phyloP scores from a whole-genome alignment of 1,284 basidiomycete species.

The Testicularia cyperi region DNA sequence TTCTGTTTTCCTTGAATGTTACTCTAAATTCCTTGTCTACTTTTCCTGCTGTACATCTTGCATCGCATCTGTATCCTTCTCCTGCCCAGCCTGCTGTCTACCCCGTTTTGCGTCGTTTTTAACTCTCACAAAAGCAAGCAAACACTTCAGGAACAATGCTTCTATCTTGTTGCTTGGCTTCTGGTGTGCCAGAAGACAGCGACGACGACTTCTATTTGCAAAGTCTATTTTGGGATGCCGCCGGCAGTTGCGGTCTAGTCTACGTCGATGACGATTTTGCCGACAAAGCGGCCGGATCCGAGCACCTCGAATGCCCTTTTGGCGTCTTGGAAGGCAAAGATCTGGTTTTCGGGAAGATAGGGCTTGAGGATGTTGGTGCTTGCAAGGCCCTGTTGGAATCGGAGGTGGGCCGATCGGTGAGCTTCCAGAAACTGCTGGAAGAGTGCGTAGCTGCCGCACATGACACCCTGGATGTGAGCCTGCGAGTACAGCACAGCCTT shows the following conservation, averaged over 20 bases:
- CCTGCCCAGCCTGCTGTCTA: no score
- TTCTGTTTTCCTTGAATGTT: no score
- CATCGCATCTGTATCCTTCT: no score
- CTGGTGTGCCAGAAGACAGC: no score
- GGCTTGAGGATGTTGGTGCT: slow-evolving; percentile 13
- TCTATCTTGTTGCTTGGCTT: no score
- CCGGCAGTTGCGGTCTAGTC: background rate
- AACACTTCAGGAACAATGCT: no score
- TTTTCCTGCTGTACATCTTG: no score
- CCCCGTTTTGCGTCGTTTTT: no score
- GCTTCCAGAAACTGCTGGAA: slow-evolving; percentile 27
- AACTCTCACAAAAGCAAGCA: no score
- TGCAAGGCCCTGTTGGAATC: background rate
- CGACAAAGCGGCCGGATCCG: slow-evolving; percentile 19
- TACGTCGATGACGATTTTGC: slow-evolving; percentile 34
- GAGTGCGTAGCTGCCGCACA: slow-evolving; percentile 29
- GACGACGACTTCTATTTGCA: slow-evolving; percentile 1
- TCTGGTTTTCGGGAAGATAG: slow-evolving; percentile 5
- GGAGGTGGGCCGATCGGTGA: slow-evolving; percentile 8
- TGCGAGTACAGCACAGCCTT: slow-evolving; percentile 26
- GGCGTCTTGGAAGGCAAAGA: slow-evolving; percentile 22
- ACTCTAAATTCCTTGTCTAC: no score
- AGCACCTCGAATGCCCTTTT: slow-evolving; percentile 25
- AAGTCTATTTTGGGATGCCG: no score
- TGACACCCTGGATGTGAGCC: slow-evolving; percentile 26